A percentile compares a stretch with the other conserved stretches of the same genome.
phyloP scores from a whole-genome alignment of 805 yeast genomes.

The Candida palmyrensis region DNA sequence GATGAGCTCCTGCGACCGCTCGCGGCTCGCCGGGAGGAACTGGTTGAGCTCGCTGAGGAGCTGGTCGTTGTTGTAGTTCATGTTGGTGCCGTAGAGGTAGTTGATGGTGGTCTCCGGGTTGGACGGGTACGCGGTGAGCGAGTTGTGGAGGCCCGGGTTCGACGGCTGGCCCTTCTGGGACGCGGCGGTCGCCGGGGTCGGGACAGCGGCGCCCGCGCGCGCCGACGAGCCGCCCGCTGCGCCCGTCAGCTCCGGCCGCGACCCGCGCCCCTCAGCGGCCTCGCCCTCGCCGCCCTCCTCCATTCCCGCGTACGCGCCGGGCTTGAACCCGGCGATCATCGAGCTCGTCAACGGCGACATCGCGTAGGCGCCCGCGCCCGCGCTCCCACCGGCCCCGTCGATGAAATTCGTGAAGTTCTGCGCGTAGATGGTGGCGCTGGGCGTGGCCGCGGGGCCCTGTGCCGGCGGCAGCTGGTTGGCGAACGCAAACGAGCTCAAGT shows the following conservation, averaged over 20 bases:
- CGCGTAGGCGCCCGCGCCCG: too few relatives aligned
- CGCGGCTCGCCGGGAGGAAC: slow-evolving; percentile 40
- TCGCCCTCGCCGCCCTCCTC: background rate
- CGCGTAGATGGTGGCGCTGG: background rate
- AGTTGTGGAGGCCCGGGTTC: slow-evolving; percentile 20
- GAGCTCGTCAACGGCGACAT: too few relatives aligned
- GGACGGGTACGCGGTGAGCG: slow-evolving; percentile 25
- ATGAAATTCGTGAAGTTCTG: slow-evolving; percentile 4
- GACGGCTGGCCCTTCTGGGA: too few relatives aligned
- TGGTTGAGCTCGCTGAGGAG: slow-evolving; percentile 32
- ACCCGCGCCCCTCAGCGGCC: too few relatives aligned
- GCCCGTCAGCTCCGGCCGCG: too few relatives aligned
- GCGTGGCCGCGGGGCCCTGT: background rate
- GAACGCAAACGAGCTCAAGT: slow-evolving; percentile 29
- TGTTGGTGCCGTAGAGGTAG: slow-evolving; percentile 35
- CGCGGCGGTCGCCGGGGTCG: too few relatives aligned
- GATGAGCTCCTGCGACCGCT: slow-evolving; percentile 42
- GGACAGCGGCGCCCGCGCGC: too few relatives aligned
- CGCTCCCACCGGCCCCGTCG: too few relatives aligned
- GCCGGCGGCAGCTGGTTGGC: slow-evolving; percentile 12
- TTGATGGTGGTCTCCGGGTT: slow-evolving; percentile 30
- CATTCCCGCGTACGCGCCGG: background rate
- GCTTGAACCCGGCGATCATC: too few relatives aligned
- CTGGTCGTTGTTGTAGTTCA: slow-evolving; percentile 29
- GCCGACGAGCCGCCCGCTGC: too few relatives aligned